Conservation (phyloP, 2,329 filamentous ascomycete species). For the Fusarium stilboides region DNA sequence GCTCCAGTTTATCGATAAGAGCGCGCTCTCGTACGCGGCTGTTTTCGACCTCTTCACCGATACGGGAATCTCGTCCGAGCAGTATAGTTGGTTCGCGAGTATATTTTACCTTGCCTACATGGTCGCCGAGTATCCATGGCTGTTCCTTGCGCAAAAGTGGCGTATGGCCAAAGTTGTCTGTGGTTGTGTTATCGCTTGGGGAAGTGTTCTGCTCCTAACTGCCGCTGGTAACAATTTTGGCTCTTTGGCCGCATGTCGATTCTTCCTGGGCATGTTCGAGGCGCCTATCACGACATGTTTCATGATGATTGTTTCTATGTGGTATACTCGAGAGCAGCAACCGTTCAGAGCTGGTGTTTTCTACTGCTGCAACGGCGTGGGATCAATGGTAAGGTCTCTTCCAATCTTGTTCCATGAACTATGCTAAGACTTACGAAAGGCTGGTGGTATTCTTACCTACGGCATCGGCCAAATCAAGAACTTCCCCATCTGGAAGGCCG, state of each 20-base stretch:
- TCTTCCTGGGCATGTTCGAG: slow-evolving; percentile 64
- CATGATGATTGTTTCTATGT: slow-evolving; percentile 66
- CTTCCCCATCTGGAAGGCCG: slow-evolving; percentile 63
- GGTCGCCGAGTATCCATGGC: slow-evolving; percentile 58
- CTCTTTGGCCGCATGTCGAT: slow-evolving; percentile 60
- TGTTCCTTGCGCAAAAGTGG: slow-evolving; percentile 55
- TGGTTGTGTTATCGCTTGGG: slow-evolving; percentile 55
- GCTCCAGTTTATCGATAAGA: slow-evolving; percentile 71
- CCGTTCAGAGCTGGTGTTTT: slow-evolving; percentile 61
- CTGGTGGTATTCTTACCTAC: slow-evolving; percentile 64
- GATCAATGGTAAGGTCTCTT: slow-evolving; percentile 51
- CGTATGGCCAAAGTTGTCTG: slow-evolving; percentile 55
- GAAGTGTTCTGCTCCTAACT: slow-evolving; percentile 59
- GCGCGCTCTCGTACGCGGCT: slow-evolving; percentile 65
- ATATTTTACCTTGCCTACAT: slow-evolving; percentile 69
- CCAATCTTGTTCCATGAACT: rapidly evolving
- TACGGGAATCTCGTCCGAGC: slow-evolving; percentile 60
- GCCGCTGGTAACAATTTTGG: slow-evolving; percentile 60
- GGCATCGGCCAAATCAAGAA: slow-evolving; percentile 66
- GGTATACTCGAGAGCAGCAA: slow-evolving; percentile 62
- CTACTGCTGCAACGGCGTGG: slow-evolving; percentile 59
- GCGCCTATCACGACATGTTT: slow-evolving; percentile 64
- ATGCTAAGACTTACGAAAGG: background rate
- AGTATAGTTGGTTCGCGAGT: slow-evolving; percentile 68
- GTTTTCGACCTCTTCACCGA: slow-evolving; percentile 68